Evolutionary conservation across 495 filamentous ascomycete genomes (phyloP), one percentile per base, ranked within the genome.

Genomic region (Hapsidospora chrysogenum): DNA sequence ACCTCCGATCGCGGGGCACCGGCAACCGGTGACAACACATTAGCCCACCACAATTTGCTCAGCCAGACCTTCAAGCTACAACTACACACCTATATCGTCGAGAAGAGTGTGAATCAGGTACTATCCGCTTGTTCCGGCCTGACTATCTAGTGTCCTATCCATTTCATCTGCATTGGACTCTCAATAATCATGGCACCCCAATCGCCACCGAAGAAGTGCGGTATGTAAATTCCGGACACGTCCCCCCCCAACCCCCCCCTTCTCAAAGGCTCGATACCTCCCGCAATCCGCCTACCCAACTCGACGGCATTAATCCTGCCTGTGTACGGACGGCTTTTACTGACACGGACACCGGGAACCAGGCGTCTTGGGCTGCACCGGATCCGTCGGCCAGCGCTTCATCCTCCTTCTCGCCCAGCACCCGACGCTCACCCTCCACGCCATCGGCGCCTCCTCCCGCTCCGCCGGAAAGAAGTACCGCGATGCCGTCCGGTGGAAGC

Each of bases 401-500:
- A 84, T 86, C 48, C 68, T 89, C 1, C 65, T 89, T 17, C 74
- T 89, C 39, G 74, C 78, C 27, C 67, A 76, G 23, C 84, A 92
- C 53, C 80, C 83, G 2, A 68, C 74, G 53, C 71, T 89, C 41
- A 66, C 68, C 26, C 70, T 89, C 18, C 73, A 80, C 28, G 77
- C 79, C 37, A 63, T 92, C 21, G 83, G 83, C 41, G 83, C 83
- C 36, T 87, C 82, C 10, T 64, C 74, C 28, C 68, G 79, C 23
- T 86, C 81, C 3, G 77, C 75, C 2, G 80, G 80, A 40, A 85
- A 86, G 63, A 76, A 70, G 50, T 89, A 87, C 62, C 74, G 72
- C 53, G 77, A 85, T 58, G 82, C 82, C 19, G 79, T 82, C 36
- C 61, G 63, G 34, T 92, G 84, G 83, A 89, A 89, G 64, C 83